Evolutionary conservation across 2,329 filamentous ascomycete species (phyloP).

Genomic region (Colletotrichum liaoningense): DNA sequence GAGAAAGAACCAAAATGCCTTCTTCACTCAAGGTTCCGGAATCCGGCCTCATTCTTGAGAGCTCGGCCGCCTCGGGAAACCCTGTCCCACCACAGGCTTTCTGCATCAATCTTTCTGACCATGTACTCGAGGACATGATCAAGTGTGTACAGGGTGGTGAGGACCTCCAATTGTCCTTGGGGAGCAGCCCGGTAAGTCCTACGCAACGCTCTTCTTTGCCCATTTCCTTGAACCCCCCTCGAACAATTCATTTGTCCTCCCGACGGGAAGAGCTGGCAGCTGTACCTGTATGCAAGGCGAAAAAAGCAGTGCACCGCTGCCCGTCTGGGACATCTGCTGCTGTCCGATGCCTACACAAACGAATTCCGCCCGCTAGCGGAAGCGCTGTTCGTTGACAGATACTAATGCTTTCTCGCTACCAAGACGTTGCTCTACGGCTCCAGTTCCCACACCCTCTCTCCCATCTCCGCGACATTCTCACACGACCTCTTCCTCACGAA

Average conservation of each 20-base stretch:
- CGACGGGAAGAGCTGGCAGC: constrained; percentile 1
- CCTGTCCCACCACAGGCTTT: constrained; percentile 65
- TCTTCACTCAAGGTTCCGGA: constrained; percentile 65
- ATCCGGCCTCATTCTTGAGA: constrained; percentile 67
- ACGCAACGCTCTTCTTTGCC: not conserved
- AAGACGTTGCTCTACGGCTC: constrained; percentile 67
- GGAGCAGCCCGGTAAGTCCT: constrained; percentile 68
- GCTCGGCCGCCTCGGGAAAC: constrained; percentile 54
- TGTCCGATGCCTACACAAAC: not conserved
- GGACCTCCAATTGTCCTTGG: constrained; percentile 67
- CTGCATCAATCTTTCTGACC: constrained; percentile 67
- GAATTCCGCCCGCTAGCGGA: not conserved
- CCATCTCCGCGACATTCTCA: constrained; percentile 56
- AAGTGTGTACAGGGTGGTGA: constrained; percentile 67
- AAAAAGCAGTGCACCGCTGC: constrained; percentile 16
- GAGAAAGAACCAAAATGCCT: constrained; percentile 54
- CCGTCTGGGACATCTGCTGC: not conserved
- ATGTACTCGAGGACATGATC: constrained; percentile 72
- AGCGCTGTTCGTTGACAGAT: not conserved
- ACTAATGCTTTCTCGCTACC: constrained; percentile 20
- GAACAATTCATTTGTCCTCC: constrained; percentile 24
- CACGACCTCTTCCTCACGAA: constrained; percentile 69
- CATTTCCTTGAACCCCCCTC: not conserved
- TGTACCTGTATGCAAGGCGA: constrained; percentile 18
- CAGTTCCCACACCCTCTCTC: constrained; percentile 59